Percentiles rank a stretch among this genome's conserved stretches.
Conservation (phyloP, 306 rosid genomes). For the Begonia loranthoides region DNA sequence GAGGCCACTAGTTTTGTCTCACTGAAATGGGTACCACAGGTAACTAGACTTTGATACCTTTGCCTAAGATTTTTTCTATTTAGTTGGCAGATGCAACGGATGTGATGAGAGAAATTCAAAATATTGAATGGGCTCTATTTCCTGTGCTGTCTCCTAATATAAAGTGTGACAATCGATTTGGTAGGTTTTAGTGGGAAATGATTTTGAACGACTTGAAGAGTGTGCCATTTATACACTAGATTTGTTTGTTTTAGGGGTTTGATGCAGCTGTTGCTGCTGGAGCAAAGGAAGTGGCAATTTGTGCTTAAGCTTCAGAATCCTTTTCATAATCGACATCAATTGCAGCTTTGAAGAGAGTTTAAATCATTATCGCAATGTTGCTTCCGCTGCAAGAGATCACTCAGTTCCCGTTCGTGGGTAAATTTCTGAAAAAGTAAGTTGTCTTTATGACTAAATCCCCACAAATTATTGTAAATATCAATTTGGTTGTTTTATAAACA, state of each 20-base stretch:
- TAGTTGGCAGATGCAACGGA: too few relatives aligned
- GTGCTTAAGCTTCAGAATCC: conserved; percentile 85
- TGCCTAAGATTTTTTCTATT: background rate
- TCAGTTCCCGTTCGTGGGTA: conserved; percentile 89
- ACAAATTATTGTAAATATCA: background rate
- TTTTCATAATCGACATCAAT: conserved; percentile 76
- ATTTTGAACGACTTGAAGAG: conserved; percentile 3
- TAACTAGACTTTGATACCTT: conserved; percentile 6
- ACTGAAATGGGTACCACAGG: conserved; percentile 98
- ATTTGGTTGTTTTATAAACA: background rate
- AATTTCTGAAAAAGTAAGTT: background rate
- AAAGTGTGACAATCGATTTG: too few relatives aligned
- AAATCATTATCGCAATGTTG: conserved; percentile 44
- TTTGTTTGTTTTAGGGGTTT: conserved; percentile 52
- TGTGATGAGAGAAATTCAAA: too few relatives aligned
- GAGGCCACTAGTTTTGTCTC: conserved; percentile 96
- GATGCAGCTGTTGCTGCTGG: conserved; percentile 87
- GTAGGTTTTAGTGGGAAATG: conserved; percentile 3
- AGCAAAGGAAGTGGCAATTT: conserved; percentile 84
- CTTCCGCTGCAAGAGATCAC: conserved; percentile 54
- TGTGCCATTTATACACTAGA: conserved; percentile 7
- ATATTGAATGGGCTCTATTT: too few relatives aligned
- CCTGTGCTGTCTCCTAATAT: too few relatives aligned
- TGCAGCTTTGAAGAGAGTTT: conserved; percentile 72
- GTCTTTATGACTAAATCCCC: too few relatives aligned